Percentiles rank a stretch among this genome's conserved stretches.
Conservation (phyloP, 2,329 filamentous ascomycete genomes). For the Niveomyces coronatus region DNA sequence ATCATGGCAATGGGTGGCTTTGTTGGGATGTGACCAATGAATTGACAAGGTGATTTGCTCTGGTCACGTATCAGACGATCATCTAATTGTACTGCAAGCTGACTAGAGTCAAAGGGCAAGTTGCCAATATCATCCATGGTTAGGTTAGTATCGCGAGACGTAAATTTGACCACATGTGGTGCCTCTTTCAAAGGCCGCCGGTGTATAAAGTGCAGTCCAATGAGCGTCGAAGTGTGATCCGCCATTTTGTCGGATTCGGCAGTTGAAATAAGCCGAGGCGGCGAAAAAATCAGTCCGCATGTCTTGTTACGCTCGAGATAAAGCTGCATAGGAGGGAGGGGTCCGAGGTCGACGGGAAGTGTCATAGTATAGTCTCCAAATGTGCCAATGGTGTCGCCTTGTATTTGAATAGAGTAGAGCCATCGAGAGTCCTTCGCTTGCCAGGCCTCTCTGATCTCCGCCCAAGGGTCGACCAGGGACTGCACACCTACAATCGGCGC, state of each 20-base stretch:
- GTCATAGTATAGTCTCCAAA: conserved; percentile 30
- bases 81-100: conserved; percentile 13
- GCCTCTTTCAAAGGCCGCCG: conserved; percentile 30
- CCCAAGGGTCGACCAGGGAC: conserved; percentile 37
- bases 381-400: conserved; percentile 12
- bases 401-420: neutral
- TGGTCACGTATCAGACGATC: conserved; percentile 31
- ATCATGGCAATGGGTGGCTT: conserved; percentile 35
- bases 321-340: conserved; percentile 26
- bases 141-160: conserved; percentile 17
- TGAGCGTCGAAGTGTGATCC: conserved; percentile 36
- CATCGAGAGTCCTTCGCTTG: neutral
- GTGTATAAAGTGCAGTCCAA: conserved; percentile 38
- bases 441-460: conserved; percentile 33
- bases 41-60: conserved; percentile 28
- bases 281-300: conserved; percentile 23
- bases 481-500: conserved; percentile 25
- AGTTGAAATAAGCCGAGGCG: conserved; percentile 13
- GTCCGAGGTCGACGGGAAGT: conserved; percentile 32
- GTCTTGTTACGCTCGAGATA: conserved; percentile 26
- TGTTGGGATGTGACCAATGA: conserved; percentile 27
- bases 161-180: conserved; percentile 34
- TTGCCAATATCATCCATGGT: conserved; percentile 22
- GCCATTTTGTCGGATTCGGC: conserved; percentile 11
- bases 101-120: conserved; percentile 16